Base-by-base conservation (phyloP, 129 eudicot genomes). In the Centella asiatica region DNA sequence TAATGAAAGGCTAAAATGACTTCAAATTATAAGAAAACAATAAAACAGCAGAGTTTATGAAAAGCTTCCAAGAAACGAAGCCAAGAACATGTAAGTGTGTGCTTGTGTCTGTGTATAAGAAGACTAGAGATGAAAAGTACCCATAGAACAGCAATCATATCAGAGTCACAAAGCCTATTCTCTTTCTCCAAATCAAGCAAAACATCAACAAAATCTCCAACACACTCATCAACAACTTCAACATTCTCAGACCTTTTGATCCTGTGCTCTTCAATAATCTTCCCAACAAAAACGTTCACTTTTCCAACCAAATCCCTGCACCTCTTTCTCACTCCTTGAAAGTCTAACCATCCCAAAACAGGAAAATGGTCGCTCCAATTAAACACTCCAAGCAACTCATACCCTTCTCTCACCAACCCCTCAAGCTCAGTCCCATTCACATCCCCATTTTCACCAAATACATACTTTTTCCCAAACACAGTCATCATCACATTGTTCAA, bases 311-410 rank as follows among this genome's bases (percentile, higher is more conserved):
- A 69, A 0, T 55, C 58, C 18, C 45, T 75, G 53, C 98, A 75
- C 57, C 95, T 79, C 62, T 40, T 84, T 40, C 94, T 83, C 44
- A 90, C 98, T 0, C 98, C 84, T 52, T 90, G 98, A 33, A 90
- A 56, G 78, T 90, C 98, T 15, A 90, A 64, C 90, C 88, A 81
- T 0, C 88, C 67, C 22, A 90, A 14, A 11, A 77, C 44, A 2
- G 94, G 85, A 67, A 90, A 90, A 74, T 90, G 95, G 59, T 90
- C 98, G 39, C 81, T 81, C 98, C 98, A 90, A 55, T 90, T 90
- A 37, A 90, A 81, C 1, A 77, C 50, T 31, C 94, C 90, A 8
- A 90, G 77, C 68, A 90, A 49, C 50, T 90, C 94, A 50, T 90
- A 90, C 48, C 98, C 98, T 90, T 90, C 95, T n/a, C 72, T 83